Evolutionary conservation across 2,329 filamentous ascomycete species (phyloP).

Genomic region (Sarocladiaceae sp.): DNA sequence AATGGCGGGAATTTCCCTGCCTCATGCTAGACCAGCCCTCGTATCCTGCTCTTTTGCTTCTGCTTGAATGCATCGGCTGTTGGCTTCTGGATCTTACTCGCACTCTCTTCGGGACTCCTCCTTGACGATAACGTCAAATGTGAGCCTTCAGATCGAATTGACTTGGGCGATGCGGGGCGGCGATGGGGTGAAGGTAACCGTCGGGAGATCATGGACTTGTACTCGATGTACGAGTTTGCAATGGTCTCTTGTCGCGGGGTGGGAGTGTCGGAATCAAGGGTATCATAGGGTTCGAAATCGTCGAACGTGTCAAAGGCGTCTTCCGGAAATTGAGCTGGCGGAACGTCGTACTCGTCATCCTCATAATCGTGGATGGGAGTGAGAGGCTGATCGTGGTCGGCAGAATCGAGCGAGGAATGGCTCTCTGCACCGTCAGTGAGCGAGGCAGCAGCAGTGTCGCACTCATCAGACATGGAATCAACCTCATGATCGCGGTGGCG

Average conservation of each 20-base stretch:
- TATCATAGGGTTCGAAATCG: constrained; percentile 19
- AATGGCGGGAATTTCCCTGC: constrained; percentile 18
- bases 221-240: constrained; percentile 30
- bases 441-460: constrained; percentile 39
- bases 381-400: constrained; percentile 22
- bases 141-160: constrained; percentile 22
- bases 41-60: constrained; percentile 34
- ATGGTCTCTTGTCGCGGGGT: constrained; percentile 35
- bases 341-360: constrained; percentile 29
- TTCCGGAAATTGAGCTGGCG: constrained; percentile 34
- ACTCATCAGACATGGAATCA: constrained; percentile 40
- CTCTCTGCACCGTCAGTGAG: constrained; percentile 42
- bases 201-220: constrained; percentile 25
- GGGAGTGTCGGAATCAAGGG: constrained; percentile 38
- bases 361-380: constrained; percentile 24
- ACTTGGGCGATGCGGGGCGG: constrained; percentile 32
- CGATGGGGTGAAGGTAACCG: constrained; percentile 28
- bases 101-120: constrained; percentile 41
- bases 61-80: constrained; percentile 34
- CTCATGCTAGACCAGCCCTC: constrained; percentile 34
- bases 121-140: constrained; percentile 25
- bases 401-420: constrained; percentile 26
- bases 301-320: constrained; percentile 31
- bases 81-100: constrained; percentile 45
- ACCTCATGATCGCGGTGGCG: constrained; percentile 29